Evolutionary conservation across 2,329 filamentous ascomycete species (phyloP).

Genomic region (Xylariaceae sp.): DNA sequence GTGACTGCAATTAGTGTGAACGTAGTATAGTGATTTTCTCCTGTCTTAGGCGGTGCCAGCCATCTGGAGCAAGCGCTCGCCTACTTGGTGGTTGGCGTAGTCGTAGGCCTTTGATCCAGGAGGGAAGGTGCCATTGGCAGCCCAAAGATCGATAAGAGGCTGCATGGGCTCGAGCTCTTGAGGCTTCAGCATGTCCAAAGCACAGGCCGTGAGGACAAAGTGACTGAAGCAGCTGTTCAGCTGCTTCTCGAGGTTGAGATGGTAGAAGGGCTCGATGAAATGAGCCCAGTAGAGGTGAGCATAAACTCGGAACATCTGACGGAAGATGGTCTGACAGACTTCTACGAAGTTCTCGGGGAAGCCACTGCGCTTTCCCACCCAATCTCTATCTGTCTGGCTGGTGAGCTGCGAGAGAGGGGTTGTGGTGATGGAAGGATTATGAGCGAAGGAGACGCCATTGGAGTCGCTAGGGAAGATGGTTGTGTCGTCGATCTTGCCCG

Average conservation of each 20-base stretch:
- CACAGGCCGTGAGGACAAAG: conserved; percentile 76
- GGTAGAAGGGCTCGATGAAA: conserved; percentile 79
- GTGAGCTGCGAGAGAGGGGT: conserved; percentile 61
- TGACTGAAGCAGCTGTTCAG: conserved; percentile 86
- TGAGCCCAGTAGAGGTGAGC: conserved; percentile 97
- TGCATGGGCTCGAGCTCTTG: conserved; percentile 96
- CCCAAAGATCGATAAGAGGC: conserved; percentile 87
- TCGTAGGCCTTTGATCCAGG: conserved; percentile 66
- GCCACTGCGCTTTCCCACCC: conserved; percentile 87
- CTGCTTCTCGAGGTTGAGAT: conserved; percentile 75
- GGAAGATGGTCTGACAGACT: conserved; percentile 90
- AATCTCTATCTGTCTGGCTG: conserved; percentile 60
- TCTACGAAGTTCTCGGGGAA: conserved; percentile 88
- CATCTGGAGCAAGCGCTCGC: conserved; percentile 55
- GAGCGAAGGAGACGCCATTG: conserved; percentile 62
- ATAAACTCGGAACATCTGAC: conserved; percentile 98
- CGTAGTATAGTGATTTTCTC: neutral
- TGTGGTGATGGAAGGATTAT: conserved; percentile 56
- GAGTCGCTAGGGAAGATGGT: conserved; percentile 87
- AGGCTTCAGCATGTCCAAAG: conserved; percentile 78
- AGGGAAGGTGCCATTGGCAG: conserved; percentile 82
- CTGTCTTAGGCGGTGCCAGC: conserved; percentile 22
- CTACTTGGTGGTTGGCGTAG: conserved; percentile 58
- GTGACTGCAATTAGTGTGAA: no score
- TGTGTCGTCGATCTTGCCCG: conserved; percentile 88